These are phyloP conservation scores for Delitschia confertaspora DNA, from an alignment of 495 filamentous ascomycete genomes.

Conservation along the genomic window DNA sequence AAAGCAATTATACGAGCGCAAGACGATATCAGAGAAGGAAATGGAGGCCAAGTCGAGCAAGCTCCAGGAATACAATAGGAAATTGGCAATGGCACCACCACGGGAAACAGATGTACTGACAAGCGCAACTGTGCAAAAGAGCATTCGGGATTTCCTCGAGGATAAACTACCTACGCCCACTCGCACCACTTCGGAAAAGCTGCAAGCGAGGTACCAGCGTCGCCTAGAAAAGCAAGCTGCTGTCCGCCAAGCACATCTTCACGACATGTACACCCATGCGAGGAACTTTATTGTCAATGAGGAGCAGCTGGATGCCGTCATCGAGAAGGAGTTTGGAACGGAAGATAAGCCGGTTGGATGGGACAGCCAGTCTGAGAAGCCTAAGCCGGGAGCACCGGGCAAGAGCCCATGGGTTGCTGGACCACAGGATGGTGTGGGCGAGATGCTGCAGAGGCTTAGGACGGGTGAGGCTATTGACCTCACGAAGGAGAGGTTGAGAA, in stretches of 20 bases:
- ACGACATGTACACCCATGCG: conserved; percentile 57
- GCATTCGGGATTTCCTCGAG: conserved; percentile 23
- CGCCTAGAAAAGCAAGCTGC: conserved; percentile 32
- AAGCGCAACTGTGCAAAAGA: conserved; percentile 34
- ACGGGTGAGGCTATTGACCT: conserved; percentile 32
- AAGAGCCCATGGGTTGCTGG: conserved; percentile 53
- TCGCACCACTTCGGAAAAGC: conserved; percentile 40
- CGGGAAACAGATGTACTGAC: conserved; percentile 57
- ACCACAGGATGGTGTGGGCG: conserved; percentile 43
- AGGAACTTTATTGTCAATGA: conserved; percentile 57
- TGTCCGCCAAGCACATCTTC: conserved; percentile 40
- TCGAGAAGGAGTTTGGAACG: conserved; percentile 52
- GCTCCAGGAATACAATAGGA: conserved; percentile 38
- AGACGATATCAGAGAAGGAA: conserved; percentile 38
- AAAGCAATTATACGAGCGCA: conserved; percentile 48
- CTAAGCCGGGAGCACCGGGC: conserved; percentile 27
- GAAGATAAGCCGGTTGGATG: conserved; percentile 39
- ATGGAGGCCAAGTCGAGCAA: conserved; percentile 33
- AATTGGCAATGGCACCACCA: conserved; percentile 42
- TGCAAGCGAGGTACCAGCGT: conserved; percentile 35
- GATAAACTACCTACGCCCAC: conserved; percentile 41
- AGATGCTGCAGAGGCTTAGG: conserved; percentile 36
- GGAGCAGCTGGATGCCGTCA: conserved; percentile 49
- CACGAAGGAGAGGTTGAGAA: conserved; percentile 49
- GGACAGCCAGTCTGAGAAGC: conserved; percentile 3